These are phyloP conservation scores for Clavispora vitiphila DNA, from an alignment of 805 yeast species.

Conservation along the genomic window DNA sequence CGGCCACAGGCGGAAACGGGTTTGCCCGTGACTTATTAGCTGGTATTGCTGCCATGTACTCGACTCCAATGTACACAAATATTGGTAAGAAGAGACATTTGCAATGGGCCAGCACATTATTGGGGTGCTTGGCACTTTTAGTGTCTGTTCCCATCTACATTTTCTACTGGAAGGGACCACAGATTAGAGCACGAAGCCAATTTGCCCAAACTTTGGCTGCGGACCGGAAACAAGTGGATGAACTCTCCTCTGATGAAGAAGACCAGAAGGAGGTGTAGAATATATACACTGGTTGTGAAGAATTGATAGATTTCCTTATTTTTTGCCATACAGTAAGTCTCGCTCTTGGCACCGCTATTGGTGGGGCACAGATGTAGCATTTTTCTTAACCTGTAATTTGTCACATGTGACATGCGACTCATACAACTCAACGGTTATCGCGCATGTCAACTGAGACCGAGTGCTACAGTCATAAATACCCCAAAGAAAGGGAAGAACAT, in stretches of 20 bases:
- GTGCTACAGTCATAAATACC: too few species aligned
- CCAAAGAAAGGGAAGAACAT: too few species aligned
- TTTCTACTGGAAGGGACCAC: slow-evolving; percentile 38
- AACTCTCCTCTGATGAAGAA: slow-evolving; percentile 10
- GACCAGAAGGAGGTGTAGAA: not conserved
- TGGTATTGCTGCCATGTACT: slow-evolving; percentile 34
- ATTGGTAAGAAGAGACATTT: slow-evolving; percentile 25
- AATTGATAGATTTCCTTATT: too few species aligned
- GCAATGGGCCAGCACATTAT: slow-evolving; percentile 37
- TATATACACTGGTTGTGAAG: too few species aligned
- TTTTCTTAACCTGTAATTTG: too few species aligned
- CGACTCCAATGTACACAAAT: slow-evolving; percentile 33
- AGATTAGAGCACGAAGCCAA: slow-evolving; percentile 26
- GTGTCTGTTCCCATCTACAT: slow-evolving; percentile 34
- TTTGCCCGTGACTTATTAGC: slow-evolving; percentile 39
- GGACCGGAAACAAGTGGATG: slow-evolving; percentile 11
- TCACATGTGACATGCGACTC: too few species aligned
- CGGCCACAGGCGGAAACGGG: slow-evolving; percentile 42
- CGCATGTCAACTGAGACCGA: too few species aligned
- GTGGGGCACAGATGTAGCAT: too few species aligned
- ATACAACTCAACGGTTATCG: too few species aligned
- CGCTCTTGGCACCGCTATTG: too few species aligned
- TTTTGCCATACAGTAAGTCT: too few species aligned
- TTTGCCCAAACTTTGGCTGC: slow-evolving; percentile 36
- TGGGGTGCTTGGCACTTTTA: slow-evolving; percentile 29